Base-by-base conservation (phyloP, 805 yeast species). In the Monosporozyma siamensis region DNA sequence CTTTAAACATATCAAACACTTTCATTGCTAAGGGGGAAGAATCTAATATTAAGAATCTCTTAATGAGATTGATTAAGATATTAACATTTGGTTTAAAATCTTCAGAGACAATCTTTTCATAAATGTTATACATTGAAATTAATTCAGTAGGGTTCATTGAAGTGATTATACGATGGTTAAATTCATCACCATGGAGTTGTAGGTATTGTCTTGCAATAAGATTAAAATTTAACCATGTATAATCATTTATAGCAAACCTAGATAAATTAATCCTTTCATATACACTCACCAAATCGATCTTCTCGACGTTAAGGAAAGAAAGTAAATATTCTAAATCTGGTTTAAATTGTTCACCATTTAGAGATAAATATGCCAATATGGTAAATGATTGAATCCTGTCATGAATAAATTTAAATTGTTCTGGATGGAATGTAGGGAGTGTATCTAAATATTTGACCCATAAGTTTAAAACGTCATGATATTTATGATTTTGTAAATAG, bases 381-480 rank as follows among this genome's bases (percentile, higher is more conserved):
- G 35, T 5, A 32, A 17, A 32, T 8, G 35, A 32, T 18, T 32
- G 35, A 11, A 32, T 32, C 23, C 23, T 22, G 10, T 4, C 6
- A n/a, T 32, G 23, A 20, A 32, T 32, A 20, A 18, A 32, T 18
- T 32, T 14, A 32, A 32, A 32, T 32, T 20, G 35, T 18, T 18
- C 18, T 6, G 10, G 14, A 20, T 32, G 17, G 18, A 32, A 32
- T 6, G 35, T 32, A 4, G 35, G 23, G n/a, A 32, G 3, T 3
- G 35, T 32, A 18, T 32, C 35, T 29, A 60, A 43, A 42, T 51
- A 60, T 36, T 51, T 58, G 4, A 60, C 54, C 63, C 63, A 60
- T n/a, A 59, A 43, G 3, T 57, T 56, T 41, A 60, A 48, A 2
- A 52, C 61, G 39, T 59, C 64, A 38, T 58, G 54, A 9, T 51